Evolutionary conservation across 2,329 filamentous ascomycete genomes (phyloP), one percentile per base, ranked within the genome.

Genomic region (Karstenula rhodostoma): DNA sequence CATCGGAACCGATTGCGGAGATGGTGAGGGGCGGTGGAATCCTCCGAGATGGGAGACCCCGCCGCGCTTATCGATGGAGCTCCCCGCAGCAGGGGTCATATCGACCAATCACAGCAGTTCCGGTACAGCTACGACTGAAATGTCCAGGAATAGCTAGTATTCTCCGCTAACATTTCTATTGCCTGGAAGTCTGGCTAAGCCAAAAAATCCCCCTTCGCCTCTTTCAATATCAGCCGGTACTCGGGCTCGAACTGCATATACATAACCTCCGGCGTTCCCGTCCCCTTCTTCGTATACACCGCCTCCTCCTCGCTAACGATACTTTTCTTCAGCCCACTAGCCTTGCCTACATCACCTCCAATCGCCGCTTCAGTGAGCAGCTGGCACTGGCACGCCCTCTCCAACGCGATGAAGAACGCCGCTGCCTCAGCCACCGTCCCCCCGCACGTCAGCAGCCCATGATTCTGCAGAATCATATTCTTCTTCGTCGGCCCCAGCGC

Each of bases 381-480:
- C 62, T 81, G 79, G 8, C 69, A 67, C 35, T 81, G 77, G 61
- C 79, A 81, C 54, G 73, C 77, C 59, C 78, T 76, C 58, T 81
- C 79, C 51, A 81, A 54, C 12, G 69, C 73, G 15, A 80, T 67
- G 60, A 81, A 82, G 72, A 79, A 80, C 62, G 79, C 80, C 13
- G 77, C 73, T 17, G 77, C 73, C 68, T 79, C 80, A 59, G 80
- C 80, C 23, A 82, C 73, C 2, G 76, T 78, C 35, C 70, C 53
- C 2, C 79, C 80, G 15, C 77, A 75, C 5, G 80, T 84, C 49
- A 85, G 64, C 15, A 84, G 64, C 3, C 82, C 80, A 62, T 82
- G 80, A 61, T 81, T 82, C 61, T 78, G 75, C 56, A 82, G 59
- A 56, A 82, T 59, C n/a, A 77, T 73, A 17, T 75, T 77, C 66